phyloP scores from a whole-genome alignment of 2,329 filamentous ascomycete genomes.

The Pestalotiopsis sp. region DNA sequence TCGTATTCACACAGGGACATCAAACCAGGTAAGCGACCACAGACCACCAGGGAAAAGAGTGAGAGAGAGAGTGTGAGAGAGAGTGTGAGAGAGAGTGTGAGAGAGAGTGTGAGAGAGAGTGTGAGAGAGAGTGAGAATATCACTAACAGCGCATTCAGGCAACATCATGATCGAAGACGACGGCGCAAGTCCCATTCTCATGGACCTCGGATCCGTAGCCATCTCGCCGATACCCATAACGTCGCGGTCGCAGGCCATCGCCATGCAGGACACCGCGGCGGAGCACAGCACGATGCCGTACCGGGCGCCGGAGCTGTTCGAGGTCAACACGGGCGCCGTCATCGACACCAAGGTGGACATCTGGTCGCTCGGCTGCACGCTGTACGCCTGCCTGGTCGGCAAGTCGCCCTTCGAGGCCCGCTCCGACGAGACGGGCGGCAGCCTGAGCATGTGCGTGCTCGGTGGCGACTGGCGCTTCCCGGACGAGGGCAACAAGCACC shows the following conservation, averaged over 20 bases:
- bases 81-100: not conserved
- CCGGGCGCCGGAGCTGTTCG: constrained; percentile 94
- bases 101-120: not conserved
- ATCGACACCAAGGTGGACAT: constrained; percentile 98
- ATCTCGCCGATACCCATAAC: constrained; percentile 88
- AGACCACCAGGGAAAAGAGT: not conserved
- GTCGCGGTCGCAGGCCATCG: constrained; percentile 84
- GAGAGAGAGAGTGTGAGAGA: not conserved
- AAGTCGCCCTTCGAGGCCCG: constrained; percentile 97
- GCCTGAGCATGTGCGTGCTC: constrained; percentile 86
- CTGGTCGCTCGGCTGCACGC: constrained; percentile 96
- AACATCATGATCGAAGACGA: constrained; percentile 99
- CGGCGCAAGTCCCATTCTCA: constrained; percentile 85
- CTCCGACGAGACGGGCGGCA: constrained; percentile 94
- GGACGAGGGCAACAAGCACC: constrained; percentile 72
- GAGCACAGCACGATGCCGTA: constrained; percentile 99
- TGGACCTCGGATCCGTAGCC: constrained; percentile 93
- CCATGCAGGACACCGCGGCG: constrained; percentile 90
- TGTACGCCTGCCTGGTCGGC: constrained; percentile 94
- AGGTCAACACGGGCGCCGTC: constrained; percentile 89
- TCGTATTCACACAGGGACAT: constrained; percentile 96
- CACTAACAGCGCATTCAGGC: constrained; percentile 39
- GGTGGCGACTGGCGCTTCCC: constrained; percentile 97
- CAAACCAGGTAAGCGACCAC: constrained; percentile 74
- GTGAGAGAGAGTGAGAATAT: not conserved